phyloP scores from a whole-genome alignment of 805 yeast genomes.

The Candida oleophila region DNA sequence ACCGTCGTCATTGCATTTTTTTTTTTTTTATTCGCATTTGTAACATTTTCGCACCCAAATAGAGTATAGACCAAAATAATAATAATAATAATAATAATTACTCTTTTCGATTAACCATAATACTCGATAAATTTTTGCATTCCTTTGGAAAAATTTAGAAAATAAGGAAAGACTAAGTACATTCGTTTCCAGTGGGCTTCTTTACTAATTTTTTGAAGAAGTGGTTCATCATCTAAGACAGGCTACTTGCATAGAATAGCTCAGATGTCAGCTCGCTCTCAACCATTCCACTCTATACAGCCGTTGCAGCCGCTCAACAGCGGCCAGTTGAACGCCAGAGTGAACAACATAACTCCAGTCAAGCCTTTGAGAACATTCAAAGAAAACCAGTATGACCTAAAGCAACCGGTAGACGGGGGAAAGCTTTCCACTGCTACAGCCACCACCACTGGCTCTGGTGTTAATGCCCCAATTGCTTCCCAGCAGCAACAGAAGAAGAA shows the following conservation, averaged over 20 bases:
- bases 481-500: constrained; percentile 47
- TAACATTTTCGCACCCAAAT: constrained; percentile 3
- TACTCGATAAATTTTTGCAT: neutral
- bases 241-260: too few relatives aligned
- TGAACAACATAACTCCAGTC: constrained; percentile 33
- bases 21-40: constrained; percentile 1
- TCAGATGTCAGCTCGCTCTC: constrained; percentile 3
- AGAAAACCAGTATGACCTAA: neutral
- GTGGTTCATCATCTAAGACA: neutral
- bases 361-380: constrained; percentile 18
- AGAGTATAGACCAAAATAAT: constrained; percentile 1
- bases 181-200: too few relatives aligned
- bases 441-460: constrained; percentile 9
- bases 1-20: neutral
- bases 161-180: neutral
- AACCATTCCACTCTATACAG: constrained; percentile 21
- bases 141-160: neutral
- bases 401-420: neutral
- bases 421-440: neutral
- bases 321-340: constrained; percentile 50
- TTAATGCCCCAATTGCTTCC: constrained; percentile 13
- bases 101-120: constrained; percentile 2
- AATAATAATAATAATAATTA: neutral
- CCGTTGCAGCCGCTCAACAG: constrained; percentile 56
- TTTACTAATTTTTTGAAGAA: neutral